Evolutionary conservation across 1,284 basidiomycete species (phyloP).

Genomic region (Gymnopus androsaceus): DNA sequence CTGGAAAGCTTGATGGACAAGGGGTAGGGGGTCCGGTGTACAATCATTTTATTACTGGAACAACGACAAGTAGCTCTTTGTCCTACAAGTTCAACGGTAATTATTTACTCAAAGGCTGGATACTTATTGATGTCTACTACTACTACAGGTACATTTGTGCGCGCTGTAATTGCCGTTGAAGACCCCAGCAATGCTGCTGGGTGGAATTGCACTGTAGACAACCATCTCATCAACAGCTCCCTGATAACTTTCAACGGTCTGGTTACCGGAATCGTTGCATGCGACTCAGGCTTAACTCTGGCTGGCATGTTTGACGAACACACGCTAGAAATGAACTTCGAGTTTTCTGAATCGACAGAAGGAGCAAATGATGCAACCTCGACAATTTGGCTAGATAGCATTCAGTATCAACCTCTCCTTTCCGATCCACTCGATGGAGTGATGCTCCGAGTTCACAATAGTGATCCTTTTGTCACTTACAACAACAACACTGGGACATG

Average conservation of each 20-base stretch:
- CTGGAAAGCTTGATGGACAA: background rate
- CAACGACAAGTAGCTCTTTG: background rate
- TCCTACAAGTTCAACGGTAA: slow-evolving; percentile 2
- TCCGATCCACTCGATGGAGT: slow-evolving; percentile 5
- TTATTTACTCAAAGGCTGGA: background rate
- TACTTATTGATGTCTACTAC: background rate
- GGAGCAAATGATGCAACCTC: too few species aligned
- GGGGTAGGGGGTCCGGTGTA: background rate
- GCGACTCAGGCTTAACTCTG: background rate
- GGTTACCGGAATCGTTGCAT: slow-evolving; percentile 4
- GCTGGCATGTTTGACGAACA: background rate
- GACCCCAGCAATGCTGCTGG: background rate
- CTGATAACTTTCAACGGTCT: background rate
- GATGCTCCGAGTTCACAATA: slow-evolving; percentile 2
- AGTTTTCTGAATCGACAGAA: background rate
- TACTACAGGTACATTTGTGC: slow-evolving; percentile 2
- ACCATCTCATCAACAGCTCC: background rate
- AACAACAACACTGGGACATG: slow-evolving; percentile 1
- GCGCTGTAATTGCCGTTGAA: background rate
- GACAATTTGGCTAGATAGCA: slow-evolving; percentile 2
- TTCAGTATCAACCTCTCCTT: slow-evolving; percentile 4
- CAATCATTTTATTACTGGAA: slow-evolving; percentile 4
- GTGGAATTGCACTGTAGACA: slow-evolving; percentile 4
- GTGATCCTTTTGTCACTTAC: slow-evolving; percentile 4
- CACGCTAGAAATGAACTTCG: background rate